Percentiles rank a stretch among this genome's conserved stretches.
Evolutionary conservation across 2,329 filamentous ascomycete genomes (phyloP).

Genomic region (Tolypocladium inflatum): DNA sequence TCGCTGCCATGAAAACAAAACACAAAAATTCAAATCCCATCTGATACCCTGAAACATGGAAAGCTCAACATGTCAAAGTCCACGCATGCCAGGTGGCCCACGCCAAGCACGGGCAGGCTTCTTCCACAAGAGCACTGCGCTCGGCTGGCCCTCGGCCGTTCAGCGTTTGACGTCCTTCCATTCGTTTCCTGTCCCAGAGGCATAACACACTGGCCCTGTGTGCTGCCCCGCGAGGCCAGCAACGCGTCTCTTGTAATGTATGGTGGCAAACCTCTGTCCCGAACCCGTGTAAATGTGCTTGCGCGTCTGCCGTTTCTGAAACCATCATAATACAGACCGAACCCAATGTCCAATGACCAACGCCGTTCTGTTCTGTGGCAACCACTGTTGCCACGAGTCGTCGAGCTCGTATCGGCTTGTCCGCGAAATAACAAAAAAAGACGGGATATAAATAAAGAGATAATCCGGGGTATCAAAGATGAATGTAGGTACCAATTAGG

Average conservation of each 20-base stretch:
- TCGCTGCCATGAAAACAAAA: neutral
- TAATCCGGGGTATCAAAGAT: conserved; percentile 26
- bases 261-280: neutral
- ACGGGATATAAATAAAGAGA: conserved; percentile 12
- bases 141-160: neutral
- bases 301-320: neutral
- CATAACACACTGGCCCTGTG: neutral
- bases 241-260: neutral
- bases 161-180: neutral
- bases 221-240: neutral
- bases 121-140: neutral
- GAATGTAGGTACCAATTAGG: conserved; percentile 20
- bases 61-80: neutral
- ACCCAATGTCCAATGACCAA: neutral
- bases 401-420: neutral
- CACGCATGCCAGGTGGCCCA: neutral
- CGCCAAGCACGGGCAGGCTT: neutral
- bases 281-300: neutral
- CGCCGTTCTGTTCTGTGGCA: conserved; percentile 4
- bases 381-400: too few relatives aligned
- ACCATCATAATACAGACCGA: neutral
- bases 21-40: neutral
- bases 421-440: neutral
- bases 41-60: conserved; percentile 1
- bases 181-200: neutral